Evolutionary conservation across 345 rosid species (phyloP), one percentile per base, ranked within the genome.

Genomic region (Iberis pinnata): DNA sequence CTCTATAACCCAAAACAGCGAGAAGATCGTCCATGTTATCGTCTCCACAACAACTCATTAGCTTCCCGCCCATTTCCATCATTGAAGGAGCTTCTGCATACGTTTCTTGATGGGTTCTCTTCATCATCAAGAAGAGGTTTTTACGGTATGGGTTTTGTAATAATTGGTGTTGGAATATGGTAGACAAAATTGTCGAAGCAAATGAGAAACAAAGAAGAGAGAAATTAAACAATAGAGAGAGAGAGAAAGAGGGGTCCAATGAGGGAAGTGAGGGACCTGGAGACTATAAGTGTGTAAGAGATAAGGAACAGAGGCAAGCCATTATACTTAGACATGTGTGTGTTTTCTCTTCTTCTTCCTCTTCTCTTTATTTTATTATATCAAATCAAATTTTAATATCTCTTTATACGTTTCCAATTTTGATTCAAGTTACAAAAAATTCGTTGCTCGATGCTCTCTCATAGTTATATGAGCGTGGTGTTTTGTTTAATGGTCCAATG

Each of bases 1-100:
- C 89, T 54, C 78, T 84, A 78, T 90, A 90, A 6, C 98, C 98
- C 61, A 84, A 51, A 49, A 74, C 95, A 18, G 78, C 96, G 43
- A 90, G 73, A 7, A 84, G 71, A 74, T 90, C 96, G 44, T 90
- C 98, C 93, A 83, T 73, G 56, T 59, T 89, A 73, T 74, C 18
- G 8, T 85, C 95, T 12, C 10, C 33, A 75, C 84, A 3, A 22
- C 25, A 3, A 22, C 25, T 22, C 8, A 2, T 9, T 29, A 29
- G 33, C 33, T 29, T 29, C 33, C 10, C 25, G 25, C 25, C 25
- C 6, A 73, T 29, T 9, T 36, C 57, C 46, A n/a, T 72, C 75
- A 74, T 60, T 42, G 78, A 63, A 18, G 74, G 54, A 50, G 48
- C 58, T 49, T 66, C 72, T 14, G 32, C 48, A 25, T 48, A 50